Conservation (phyloP, 768 basidiomycete species). For the Suillus placidus region DNA sequence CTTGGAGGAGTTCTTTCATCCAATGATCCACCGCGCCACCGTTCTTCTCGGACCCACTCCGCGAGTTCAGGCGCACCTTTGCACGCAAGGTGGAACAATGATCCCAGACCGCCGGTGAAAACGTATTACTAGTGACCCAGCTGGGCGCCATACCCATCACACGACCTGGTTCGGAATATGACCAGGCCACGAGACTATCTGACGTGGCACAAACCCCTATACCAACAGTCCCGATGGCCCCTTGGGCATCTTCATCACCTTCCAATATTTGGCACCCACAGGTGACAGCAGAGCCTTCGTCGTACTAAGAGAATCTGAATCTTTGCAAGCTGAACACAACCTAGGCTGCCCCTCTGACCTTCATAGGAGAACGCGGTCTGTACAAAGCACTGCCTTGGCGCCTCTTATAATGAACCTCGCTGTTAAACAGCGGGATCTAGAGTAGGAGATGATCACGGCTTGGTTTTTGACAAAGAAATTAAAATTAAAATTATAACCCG, state of each 20-base stretch:
- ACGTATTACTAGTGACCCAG: background rate
- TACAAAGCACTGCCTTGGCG: constrained; percentile 39
- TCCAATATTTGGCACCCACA: background rate
- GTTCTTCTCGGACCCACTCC: background rate
- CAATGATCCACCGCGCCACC: too few species aligned
- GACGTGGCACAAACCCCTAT: background rate
- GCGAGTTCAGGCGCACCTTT: background rate
- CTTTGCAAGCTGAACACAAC: constrained; percentile 46
- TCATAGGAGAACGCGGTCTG: constrained; percentile 37
- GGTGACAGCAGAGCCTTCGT: constrained; percentile 30
- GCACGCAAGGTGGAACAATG: background rate
- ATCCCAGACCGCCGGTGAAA: background rate
- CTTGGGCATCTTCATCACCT: background rate
- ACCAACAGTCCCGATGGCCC: background rate
- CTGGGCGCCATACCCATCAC: background rate
- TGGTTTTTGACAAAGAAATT: background rate
- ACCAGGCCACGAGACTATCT: background rate
- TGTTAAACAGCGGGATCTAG: background rate
- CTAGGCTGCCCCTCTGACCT: constrained; percentile 35
- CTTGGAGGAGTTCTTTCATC: too few species aligned
- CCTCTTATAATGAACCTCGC: background rate
- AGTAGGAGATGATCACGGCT: background rate
- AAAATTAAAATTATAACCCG: background rate
- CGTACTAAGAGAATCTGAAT: constrained; percentile 53
- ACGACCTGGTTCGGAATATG: background rate